phyloP scores from a whole-genome alignment of 306 rosid genomes.

The Ochetophila trinervis region DNA sequence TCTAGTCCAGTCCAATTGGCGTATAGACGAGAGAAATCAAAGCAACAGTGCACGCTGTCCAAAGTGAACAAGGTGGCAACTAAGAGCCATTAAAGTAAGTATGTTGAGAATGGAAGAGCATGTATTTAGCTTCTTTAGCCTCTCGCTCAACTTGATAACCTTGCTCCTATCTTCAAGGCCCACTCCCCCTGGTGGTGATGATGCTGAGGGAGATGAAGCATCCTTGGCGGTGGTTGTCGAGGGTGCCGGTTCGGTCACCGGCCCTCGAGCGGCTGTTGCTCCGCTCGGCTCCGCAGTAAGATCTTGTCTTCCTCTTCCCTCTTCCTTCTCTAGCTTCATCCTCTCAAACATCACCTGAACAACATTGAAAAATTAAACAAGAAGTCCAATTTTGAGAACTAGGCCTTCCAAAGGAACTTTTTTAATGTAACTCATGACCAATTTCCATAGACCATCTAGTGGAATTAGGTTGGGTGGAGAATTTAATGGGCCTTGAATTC shows the following conservation, averaged over 20 bases:
- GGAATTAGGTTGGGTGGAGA: no score
- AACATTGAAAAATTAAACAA: neutral
- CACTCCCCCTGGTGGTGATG: slow-evolving; percentile 23
- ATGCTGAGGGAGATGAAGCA: neutral
- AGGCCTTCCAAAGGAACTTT: no score
- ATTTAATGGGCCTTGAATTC: no score
- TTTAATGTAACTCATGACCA: no score
- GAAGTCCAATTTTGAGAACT: no score
- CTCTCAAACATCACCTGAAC: slow-evolving; percentile 69
- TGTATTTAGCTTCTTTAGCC: slow-evolving; percentile 62
- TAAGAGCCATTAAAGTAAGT: slow-evolving; percentile 56
- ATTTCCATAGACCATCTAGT: no score
- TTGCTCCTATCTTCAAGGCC: slow-evolving; percentile 29
- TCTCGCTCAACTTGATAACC: slow-evolving; percentile 27
- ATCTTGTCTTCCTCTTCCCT: slow-evolving; percentile 60
- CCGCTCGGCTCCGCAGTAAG: neutral
- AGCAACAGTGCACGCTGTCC: slow-evolving; percentile 31
- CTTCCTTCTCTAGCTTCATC: slow-evolving; percentile 69
- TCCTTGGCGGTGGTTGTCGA: neutral
- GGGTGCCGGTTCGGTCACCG: neutral
- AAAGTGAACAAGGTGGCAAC: slow-evolving; percentile 64
- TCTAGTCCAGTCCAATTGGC: no score
- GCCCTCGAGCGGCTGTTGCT: slow-evolving; percentile 5
- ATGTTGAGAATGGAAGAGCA: slow-evolving; percentile 55
- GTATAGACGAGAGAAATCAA: neutral